phyloP scores from a whole-genome alignment of 768 basidiomycete genomes.

The Brasilioporus rufonigricans region DNA sequence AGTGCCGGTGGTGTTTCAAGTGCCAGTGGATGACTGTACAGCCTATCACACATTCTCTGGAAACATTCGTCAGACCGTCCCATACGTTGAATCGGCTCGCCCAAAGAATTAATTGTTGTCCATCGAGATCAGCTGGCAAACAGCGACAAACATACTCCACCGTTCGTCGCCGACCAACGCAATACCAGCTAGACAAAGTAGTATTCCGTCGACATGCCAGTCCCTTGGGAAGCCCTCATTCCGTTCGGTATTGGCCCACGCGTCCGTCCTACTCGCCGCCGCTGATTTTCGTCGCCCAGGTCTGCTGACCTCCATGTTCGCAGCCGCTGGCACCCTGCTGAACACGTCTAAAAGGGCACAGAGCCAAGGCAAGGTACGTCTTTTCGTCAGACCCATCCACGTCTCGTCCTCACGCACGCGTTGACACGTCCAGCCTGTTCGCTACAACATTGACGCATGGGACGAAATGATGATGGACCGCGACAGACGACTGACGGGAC shows the following conservation, averaged over 20 bases:
- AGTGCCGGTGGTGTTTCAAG: no score
- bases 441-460: slow-evolving; percentile 87
- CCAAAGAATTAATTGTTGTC: neutral
- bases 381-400: neutral
- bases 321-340: slow-evolving; percentile 83
- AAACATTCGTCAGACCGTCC: neutral
- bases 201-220: slow-evolving; percentile 67
- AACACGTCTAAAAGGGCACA: slow-evolving; percentile 75
- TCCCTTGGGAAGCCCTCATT: slow-evolving; percentile 97
- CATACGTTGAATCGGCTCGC: neutral
- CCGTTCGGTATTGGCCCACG: slow-evolving; percentile 66
- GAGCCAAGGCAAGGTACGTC: slow-evolving; percentile 84
- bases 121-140: slow-evolving; percentile 10
- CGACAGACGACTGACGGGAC: slow-evolving; percentile 85
- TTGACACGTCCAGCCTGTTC: slow-evolving; percentile 56
- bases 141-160: slow-evolving; percentile 17
- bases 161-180: neutral
- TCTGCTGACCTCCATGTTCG: slow-evolving; percentile 86
- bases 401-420: neutral
- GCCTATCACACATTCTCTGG: neutral
- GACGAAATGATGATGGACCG: slow-evolving; percentile 96
- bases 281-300: slow-evolving; percentile 41
- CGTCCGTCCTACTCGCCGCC: neutral
- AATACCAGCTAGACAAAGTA: neutral
- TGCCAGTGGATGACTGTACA: no score